Evolutionary conservation across 1,139 yeast species (phyloP), one percentile per base, ranked within the genome.

Genomic region (Pichia cactophila): DNA sequence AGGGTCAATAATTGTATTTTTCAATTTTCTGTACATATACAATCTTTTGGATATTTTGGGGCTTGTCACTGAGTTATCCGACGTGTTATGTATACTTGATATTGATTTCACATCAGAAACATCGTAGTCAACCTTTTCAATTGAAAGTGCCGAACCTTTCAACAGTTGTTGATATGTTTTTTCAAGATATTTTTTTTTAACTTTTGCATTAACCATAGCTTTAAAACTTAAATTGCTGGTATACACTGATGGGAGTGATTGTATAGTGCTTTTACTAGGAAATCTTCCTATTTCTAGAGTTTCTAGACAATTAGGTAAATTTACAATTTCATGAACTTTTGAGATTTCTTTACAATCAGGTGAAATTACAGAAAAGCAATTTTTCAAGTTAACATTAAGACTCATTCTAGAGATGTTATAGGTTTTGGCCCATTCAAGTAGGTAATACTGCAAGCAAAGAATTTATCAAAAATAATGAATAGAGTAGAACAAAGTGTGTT

Each of bases 11-110:
- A 31, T 3, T 31, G 35, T 12, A 31, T 31, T n/a, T 5, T 31
- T 31, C 6, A 31, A 11, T 14, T 31, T 31, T 31, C 11, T 31
- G 6, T 10, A 31, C 14, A 31, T 4, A 31, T 31, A 31, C n/a
- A 5, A 10, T 5, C 35, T 31, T 44, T 43, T 8, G 39, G 37
- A 41, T 8, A 33, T 31, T 46, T 42, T 43, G 23, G 23, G 23
- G 47, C 29, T 23, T 50, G 44, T n/a, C 28, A 50, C 20, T 44
- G 36, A 12, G 11, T 42, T 8, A 17, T 12, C 5, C 10, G 6
- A 12, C 12, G 35, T 14, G 9, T 11, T 4, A 31, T 3, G 6
- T 14, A 3, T 12, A 31, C 35, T 31, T 3, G 11, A 12, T 12
- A 12, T 3, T 14, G n/a, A 11, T 5, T 31, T 14, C n/a, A 31